Evolutionary conservation across 106 monocot species (phyloP).

Genomic region (Acorus gramineus): DNA sequence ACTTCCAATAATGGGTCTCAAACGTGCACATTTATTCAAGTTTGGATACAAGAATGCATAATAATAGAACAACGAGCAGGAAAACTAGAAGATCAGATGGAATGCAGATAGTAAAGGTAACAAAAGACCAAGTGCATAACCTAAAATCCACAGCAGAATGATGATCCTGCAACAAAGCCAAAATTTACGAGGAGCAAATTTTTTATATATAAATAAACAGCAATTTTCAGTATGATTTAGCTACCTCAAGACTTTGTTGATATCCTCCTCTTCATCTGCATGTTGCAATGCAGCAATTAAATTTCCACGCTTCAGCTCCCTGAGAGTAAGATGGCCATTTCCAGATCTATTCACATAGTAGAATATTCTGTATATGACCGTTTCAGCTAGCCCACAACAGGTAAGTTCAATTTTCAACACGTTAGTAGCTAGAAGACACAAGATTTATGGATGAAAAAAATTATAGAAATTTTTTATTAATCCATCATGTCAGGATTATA

Average conservation of each 20-base stretch:
- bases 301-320: conserved; percentile 85
- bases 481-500: too few species aligned
- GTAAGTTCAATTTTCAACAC: not conserved
- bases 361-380: conserved; percentile 97
- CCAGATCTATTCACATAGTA: conserved; percentile 94
- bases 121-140: too few species aligned
- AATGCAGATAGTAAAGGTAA: too few species aligned
- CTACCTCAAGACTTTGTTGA: conserved; percentile 93
- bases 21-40: too few species aligned
- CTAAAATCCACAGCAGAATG: too few species aligned
- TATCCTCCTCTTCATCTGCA: conserved; percentile 95
- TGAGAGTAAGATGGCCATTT: conserved; percentile 83
- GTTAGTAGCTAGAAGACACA: not conserved
- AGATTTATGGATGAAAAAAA: too few species aligned
- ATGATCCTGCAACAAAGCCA: not conserved
- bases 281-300: conserved; percentile 88
- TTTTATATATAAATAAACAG: not conserved
- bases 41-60: too few species aligned
- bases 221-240: not conserved
- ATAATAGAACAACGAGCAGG: too few species aligned
- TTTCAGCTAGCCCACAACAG: conserved; percentile 60
- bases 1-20: too few species aligned
- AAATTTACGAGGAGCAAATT: not conserved
- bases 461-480: too few species aligned
- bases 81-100: too few species aligned